Conservation (phyloP, 2,329 filamentous ascomycete genomes). For the Eurotiales sp. region DNA sequence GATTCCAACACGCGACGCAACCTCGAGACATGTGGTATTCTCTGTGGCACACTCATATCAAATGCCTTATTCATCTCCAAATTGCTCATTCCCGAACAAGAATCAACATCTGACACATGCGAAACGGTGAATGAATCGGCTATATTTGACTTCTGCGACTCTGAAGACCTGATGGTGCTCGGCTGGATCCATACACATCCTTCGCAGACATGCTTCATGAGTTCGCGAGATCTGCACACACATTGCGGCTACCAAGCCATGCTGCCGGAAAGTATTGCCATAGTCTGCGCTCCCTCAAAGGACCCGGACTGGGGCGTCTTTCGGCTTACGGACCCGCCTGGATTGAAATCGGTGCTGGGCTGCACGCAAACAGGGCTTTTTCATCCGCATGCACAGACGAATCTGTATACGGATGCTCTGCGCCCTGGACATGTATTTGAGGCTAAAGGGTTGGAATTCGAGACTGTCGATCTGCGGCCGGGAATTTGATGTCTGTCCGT, state of each 20-base stretch:
- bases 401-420: constrained; percentile 73
- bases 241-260: constrained; percentile 93
- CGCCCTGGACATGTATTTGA: constrained; percentile 70
- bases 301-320: constrained; percentile 79
- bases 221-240: constrained; percentile 86
- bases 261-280: constrained; percentile 93
- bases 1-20: constrained; percentile 72
- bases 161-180: constrained; percentile 76
- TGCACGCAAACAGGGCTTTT: constrained; percentile 79
- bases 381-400: constrained; percentile 67
- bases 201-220: constrained; percentile 97
- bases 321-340: constrained; percentile 87
- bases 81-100: constrained; percentile 87
- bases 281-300: constrained; percentile 87
- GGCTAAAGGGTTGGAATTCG: constrained; percentile 61
- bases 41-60: constrained; percentile 85
- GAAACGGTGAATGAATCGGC: constrained; percentile 84
- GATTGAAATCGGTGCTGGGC: constrained; percentile 75
- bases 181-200: constrained; percentile 99
- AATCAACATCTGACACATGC: constrained; percentile 85
- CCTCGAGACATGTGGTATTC: constrained; percentile 90
- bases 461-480: constrained; percentile 60
- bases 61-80: constrained; percentile 90
- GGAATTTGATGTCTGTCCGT: neutral
- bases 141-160: constrained; percentile 85